These are phyloP conservation scores for Pyrenochaeta sp. DNA, from an alignment of 2,329 filamentous ascomycete genomes.

Conservation along the genomic window DNA sequence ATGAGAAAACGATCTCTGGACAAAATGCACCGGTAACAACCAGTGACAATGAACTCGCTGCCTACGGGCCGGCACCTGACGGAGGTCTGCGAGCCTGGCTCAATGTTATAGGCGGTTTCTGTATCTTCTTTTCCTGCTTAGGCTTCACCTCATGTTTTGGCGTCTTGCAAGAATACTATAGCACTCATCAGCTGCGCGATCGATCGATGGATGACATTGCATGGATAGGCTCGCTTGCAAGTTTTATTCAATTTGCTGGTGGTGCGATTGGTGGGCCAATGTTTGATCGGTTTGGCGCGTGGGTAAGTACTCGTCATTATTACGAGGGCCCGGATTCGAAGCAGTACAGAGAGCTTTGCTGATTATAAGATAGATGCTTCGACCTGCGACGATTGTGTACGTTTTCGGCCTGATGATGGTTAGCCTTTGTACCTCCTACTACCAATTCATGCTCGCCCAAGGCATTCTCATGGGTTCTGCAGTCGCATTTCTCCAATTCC, in stretches of 20 bases:
- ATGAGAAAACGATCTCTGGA: not conserved
- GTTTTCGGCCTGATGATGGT: constrained; percentile 70
- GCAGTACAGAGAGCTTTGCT: not conserved
- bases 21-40: not conserved
- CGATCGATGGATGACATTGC: constrained; percentile 49
- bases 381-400: constrained; percentile 61
- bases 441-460: constrained; percentile 63
- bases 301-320: constrained; percentile 33
- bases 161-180: constrained; percentile 57
- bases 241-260: constrained; percentile 58
- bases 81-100: constrained; percentile 46
- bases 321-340: not conserved
- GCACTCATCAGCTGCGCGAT: constrained; percentile 47
- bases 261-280: constrained; percentile 68
- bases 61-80: constrained; percentile 47
- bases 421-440: constrained; percentile 61
- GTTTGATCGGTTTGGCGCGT: constrained; percentile 62
- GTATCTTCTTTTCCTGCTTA: constrained; percentile 44
- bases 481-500: constrained; percentile 59
- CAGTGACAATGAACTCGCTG: constrained; percentile 3
- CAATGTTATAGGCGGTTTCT: constrained; percentile 43
- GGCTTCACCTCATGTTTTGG: constrained; percentile 53
- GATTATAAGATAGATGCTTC: constrained; percentile 55
- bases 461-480: constrained; percentile 60
- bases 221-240: constrained; percentile 54